Percentiles rank a stretch among this genome's conserved stretches.
phyloP scores from a whole-genome alignment of 805 yeast genomes.

The Lachancea mirantina region DNA sequence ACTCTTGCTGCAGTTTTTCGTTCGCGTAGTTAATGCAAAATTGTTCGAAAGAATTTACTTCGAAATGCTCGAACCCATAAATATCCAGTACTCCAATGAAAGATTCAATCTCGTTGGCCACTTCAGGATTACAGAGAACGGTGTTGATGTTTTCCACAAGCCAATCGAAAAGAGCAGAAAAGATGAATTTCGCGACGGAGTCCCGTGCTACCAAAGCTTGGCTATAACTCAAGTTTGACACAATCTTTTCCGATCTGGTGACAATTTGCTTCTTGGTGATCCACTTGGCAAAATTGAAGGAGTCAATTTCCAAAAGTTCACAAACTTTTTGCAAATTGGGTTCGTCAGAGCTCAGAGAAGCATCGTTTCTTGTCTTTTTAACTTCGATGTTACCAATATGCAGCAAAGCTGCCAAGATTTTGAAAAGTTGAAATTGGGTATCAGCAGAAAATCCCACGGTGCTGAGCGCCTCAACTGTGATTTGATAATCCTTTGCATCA shows the following conservation, averaged over 20 bases:
- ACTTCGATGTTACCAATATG: conserved; percentile 91
- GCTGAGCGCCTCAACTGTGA: conserved; percentile 67
- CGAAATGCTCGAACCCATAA: conserved; percentile 95
- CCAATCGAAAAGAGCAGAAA: conserved; percentile 93
- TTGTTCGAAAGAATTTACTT: conserved; percentile 90
- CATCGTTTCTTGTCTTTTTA: conserved; percentile 76
- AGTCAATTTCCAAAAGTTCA: conserved; percentile 73
- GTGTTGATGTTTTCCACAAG: conserved; percentile 75
- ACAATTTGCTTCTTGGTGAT: conserved; percentile 83
- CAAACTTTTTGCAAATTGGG: conserved; percentile 78
- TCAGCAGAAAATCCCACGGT: conserved; percentile 65
- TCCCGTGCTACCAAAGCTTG: conserved; percentile 91
- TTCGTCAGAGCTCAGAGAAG: conserved; percentile 76
- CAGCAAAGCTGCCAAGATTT: conserved; percentile 76
- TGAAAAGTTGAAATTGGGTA: conserved; percentile 63
- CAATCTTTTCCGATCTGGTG: conserved; percentile 89
- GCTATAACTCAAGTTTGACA: conserved; percentile 69
- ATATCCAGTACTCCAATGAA: conserved; percentile 97
- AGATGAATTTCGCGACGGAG: conserved; percentile 92
- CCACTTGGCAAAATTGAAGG: conserved; percentile 78
- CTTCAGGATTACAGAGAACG: conserved; percentile 72
- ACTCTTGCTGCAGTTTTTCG: conserved; percentile 95
- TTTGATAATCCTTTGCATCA: conserved; percentile 70
- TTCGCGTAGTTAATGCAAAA: conserved; percentile 96
- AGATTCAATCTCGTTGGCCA: conserved; percentile 49